Conservation (phyloP, 176 grass and related monocot species). For the Sorghum bicolor region Sorghum_bicolor_NCBIv3 NC_012870.2:1361001-1361500, state of each 20-base stretch:
- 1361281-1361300: slow-evolving; percentile 62
- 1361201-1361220: slow-evolving; percentile 19
- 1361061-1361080: slow-evolving; percentile 88
- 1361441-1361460: slow-evolving; percentile 10
- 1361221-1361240: slow-evolving; percentile 6
- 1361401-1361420: slow-evolving; percentile 53
- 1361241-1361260: slow-evolving; percentile 64
- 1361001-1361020: slow-evolving; percentile 22
- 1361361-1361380: slow-evolving; percentile 95
- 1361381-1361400: slow-evolving; percentile 71
- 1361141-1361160: slow-evolving; percentile 84
- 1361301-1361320: slow-evolving; percentile 81
- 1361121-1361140: slow-evolving; percentile 90
- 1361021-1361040: slow-evolving; percentile 29
- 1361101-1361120: slow-evolving; percentile 98
- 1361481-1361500: neutral
- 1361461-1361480: neutral
- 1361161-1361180: slow-evolving; percentile 70
- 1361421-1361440: slow-evolving; percentile 12
- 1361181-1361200: slow-evolving; percentile 7
- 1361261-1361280: slow-evolving; percentile 67
- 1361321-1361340: slow-evolving; percentile 97
- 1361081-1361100: slow-evolving; percentile 94
- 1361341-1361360: slow-evolving; percentile 96
- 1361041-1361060: slow-evolving; percentile 86